These are phyloP conservation scores for Solanum tarapatanum DNA, from an alignment of 257 asterid genomes.

Conservation along the genomic window DNA sequence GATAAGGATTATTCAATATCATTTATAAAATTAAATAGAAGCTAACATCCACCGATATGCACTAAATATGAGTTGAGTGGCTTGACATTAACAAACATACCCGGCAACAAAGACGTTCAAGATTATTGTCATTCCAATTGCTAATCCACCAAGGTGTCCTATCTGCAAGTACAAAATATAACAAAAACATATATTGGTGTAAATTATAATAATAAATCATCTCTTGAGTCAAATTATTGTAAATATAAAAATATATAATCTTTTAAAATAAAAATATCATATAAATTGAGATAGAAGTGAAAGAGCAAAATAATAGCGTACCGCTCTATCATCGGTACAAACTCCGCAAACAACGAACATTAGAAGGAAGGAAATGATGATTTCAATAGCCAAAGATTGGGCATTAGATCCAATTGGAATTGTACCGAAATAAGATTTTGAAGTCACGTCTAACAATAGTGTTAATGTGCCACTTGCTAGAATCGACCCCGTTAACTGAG, in stretches of 20 bases:
- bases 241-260: no score
- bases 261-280: not conserved
- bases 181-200: not conserved
- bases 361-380: slow-evolving; percentile 52
- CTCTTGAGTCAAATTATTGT: not conserved
- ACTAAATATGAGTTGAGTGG: not conserved
- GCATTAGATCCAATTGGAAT: slow-evolving; percentile 38
- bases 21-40: not conserved
- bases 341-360: slow-evolving; percentile 60
- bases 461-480: slow-evolving; percentile 48
- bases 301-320: not conserved
- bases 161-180: slow-evolving; percentile 12
- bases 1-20: not conserved
- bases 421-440: slow-evolving; percentile 46
- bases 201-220: not conserved
- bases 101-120: slow-evolving; percentile 70
- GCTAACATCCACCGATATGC: not conserved
- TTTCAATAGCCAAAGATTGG: slow-evolving; percentile 59
- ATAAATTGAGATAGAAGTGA: not conserved
- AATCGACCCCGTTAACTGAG: slow-evolving; percentile 49
- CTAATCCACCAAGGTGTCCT: slow-evolving; percentile 41
- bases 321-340: slow-evolving; percentile 48
- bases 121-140: slow-evolving; percentile 64
- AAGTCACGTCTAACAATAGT: slow-evolving; percentile 31
- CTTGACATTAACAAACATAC: slow-evolving; percentile 10